Evolutionary conservation across 2,329 filamentous ascomycete genomes (phyloP).

Genomic region (Metarhizium rileyi): DNA sequence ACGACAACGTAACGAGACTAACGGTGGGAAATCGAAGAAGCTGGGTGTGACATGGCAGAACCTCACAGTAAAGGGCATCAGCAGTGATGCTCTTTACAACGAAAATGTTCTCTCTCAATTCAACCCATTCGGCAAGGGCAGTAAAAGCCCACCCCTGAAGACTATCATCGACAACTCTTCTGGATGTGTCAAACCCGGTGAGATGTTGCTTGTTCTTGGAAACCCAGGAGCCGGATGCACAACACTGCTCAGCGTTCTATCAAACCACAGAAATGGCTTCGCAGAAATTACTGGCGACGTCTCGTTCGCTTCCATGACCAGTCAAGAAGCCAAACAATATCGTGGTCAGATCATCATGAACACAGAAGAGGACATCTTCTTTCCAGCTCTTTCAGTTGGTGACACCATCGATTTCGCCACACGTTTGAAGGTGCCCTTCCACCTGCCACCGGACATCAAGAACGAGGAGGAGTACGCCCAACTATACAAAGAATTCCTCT

Average conservation of each 20-base stretch:
- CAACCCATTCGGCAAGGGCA: slow-evolving; percentile 43
- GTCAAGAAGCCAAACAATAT: slow-evolving; percentile 38
- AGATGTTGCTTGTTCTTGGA: slow-evolving; percentile 62
- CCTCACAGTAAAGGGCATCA: slow-evolving; percentile 12
- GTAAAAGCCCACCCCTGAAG: slow-evolving; percentile 45
- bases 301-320: slow-evolving; percentile 41
- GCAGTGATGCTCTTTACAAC: slow-evolving; percentile 21
- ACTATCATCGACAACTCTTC: slow-evolving; percentile 56
- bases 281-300: slow-evolving; percentile 49
- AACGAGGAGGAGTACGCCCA: slow-evolving; percentile 34
- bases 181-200: slow-evolving; percentile 62
- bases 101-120: slow-evolving; percentile 54
- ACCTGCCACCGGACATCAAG: slow-evolving; percentile 32
- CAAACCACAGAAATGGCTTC: slow-evolving; percentile 54
- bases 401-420: slow-evolving; percentile 65
- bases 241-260: slow-evolving; percentile 58
- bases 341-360: slow-evolving; percentile 57
- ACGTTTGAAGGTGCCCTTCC: slow-evolving; percentile 43
- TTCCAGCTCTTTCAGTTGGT: slow-evolving; percentile 60
- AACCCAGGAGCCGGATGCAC: slow-evolving; percentile 62
- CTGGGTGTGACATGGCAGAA: slow-evolving; percentile 15
- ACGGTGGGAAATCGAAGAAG: not conserved
- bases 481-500: slow-evolving; percentile 42
- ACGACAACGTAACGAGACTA: not conserved
- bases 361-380: slow-evolving; percentile 57